Base-by-base conservation (phyloP, 2,329 filamentous ascomycete species). In the Fusarium sp. region DNA sequence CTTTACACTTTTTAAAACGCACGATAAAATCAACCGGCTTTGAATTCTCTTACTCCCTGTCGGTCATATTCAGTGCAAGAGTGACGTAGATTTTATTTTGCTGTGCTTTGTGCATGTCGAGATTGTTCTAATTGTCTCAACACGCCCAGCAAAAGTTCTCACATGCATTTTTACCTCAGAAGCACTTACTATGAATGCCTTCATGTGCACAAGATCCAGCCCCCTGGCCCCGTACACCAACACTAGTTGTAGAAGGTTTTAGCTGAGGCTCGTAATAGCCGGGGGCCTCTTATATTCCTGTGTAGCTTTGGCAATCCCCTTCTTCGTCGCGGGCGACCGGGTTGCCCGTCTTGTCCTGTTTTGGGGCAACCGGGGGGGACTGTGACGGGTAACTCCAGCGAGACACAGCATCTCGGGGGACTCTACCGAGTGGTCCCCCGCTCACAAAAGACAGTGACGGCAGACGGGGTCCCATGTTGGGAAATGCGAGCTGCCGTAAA, bases 21-120 rank as follows among this genome's bases (percentile, higher is more conserved):
- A 87, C 84, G 81, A 86, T 83, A 83, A 87, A 85, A 88, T 88
- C 86, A 88, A 88, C 84, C 85, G 83, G 80, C 80, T 75, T 79
- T 76, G 78, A 85, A 11, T 4, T 78, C 62, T 77, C 62, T 80
- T 78, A 86, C 83, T 85, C 80, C 76, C 78, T 81, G 75, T 81
- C 82, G 85, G 85, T 88, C 86, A 88, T 85, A 87, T 86, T 85
- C 85, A 79, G 83, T 87, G 86, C 85, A 75, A 87, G 84, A 88
- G 64, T 65, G 81, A 85, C 68, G 75, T 40, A 77, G 73, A 63
- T 68, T 64, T 67, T 71, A 66, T 71, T 67, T 64, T 74, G 73
- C 67, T 70, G 65, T 68, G 4, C 61, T 58, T 29, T 69, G 65
- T 36, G 56, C 58, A 40, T 64, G 68, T 63, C 63, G 63, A 69